Percentiles rank a stretch among this genome's conserved stretches.
Conservation (phyloP, 768 basidiomycete species). For the Cyclocybe aegerita region DNA sequence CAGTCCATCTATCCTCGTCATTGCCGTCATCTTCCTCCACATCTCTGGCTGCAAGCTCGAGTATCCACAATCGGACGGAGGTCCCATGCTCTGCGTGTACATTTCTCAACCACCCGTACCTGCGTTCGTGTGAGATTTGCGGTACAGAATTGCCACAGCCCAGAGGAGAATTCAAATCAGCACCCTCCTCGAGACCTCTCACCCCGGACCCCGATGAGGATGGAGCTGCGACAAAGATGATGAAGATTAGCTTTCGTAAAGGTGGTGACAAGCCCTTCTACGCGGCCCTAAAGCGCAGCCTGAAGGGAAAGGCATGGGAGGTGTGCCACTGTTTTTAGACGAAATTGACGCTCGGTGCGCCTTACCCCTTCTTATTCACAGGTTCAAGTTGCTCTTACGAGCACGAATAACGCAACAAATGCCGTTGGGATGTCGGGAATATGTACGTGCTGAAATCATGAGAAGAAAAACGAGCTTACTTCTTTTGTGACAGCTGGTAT, state of each 20-base stretch:
- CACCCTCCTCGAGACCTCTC: conserved; percentile 62
- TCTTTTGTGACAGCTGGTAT: conserved; percentile 64
- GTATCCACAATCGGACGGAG: conserved; percentile 24
- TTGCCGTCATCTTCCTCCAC: conserved; percentile 39
- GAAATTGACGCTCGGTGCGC: not conserved
- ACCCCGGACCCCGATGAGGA: conserved; percentile 46
- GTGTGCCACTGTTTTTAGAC: conserved; percentile 11
- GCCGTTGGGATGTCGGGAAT: conserved; percentile 20
- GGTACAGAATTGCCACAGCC: conserved; percentile 58
- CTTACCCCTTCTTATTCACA: conserved; percentile 7
- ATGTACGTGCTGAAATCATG: conserved; percentile 13
- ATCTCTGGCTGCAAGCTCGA: conserved; percentile 28
- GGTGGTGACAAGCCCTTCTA: conserved; percentile 90
- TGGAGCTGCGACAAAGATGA: conserved; percentile 39
- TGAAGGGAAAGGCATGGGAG: conserved; percentile 25
- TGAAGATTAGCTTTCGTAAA: conserved; percentile 88
- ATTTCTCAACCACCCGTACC: conserved; percentile 82
- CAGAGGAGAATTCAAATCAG: conserved; percentile 48
- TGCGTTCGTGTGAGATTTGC: conserved; percentile 85
- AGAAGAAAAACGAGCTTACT: conserved; percentile 11
- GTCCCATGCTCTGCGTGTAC: conserved; percentile 87
- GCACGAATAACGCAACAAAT: conserved; percentile 16
- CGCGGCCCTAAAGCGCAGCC: conserved; percentile 35
- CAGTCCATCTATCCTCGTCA: conserved; percentile 33
- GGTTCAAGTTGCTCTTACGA: conserved; percentile 15